Base-by-base conservation (phyloP, 1,139 yeast genomes). In the Hansenula lynferdii region DNA sequence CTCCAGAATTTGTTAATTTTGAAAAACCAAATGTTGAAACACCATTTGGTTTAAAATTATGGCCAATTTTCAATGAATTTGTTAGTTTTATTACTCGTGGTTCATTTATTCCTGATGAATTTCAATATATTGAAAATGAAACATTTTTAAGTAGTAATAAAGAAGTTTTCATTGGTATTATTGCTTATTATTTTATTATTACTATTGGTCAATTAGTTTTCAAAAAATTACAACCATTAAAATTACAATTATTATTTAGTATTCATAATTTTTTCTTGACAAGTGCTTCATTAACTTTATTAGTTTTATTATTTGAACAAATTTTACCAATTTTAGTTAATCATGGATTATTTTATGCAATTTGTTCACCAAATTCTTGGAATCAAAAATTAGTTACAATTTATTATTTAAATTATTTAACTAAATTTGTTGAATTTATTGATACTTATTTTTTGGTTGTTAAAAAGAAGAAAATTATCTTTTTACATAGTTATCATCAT, bases 401-500 rank as follows among this genome's bases (percentile, higher is more conserved):
- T 51, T 92, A 92, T 71, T 84, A 82, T 61, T 65, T 85, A 64
- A 85, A 84, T 64, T 84, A 85, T 60, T 66, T 84, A 62, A 80
- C 86, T 56, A 83, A 85, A 62, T 83, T 76, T 64, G 53, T 85
- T 54, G 98, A 92, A 69, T 80, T 92, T 58, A 60, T 90, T 43
- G 98, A 92, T 65, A 92, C 98, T 20, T 80, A 89, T 23, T 92
- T 92, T 69, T 74, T 92, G 58, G 95, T 92, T 45, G 73, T 92
- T 61, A 86, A 89, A 67, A 84, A 86, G 73, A 92, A 92, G 72
- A 90, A 89, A 63, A 74, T 84, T 57, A 72, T 92, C 50, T 90
- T 90, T 58, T 72, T 92, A 64, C 98, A 92, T 70, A 87, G 95
- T 43, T 92, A 89, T 69, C 98, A 92, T 66, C 98, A 92, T 60